Evolutionary conservation across 352 stramenopile species (phyloP).

Genomic region (Globisporangium middletonii): DNA sequence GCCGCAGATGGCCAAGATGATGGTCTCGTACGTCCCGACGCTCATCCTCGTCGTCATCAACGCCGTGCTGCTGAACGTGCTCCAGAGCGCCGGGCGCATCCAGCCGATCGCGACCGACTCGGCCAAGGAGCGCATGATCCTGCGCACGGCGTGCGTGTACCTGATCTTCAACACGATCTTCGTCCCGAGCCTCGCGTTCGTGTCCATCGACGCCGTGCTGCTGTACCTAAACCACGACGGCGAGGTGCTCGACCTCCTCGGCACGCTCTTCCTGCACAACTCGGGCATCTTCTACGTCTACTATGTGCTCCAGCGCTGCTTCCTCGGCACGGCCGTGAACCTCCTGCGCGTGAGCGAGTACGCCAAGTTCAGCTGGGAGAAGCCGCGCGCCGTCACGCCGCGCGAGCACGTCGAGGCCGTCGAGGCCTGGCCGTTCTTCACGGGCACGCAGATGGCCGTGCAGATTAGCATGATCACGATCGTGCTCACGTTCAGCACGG

Average conservation of each 20-base stretch:
- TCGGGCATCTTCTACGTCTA: conserved; percentile 88
- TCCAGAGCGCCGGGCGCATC: conserved; percentile 75
- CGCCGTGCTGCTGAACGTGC: conserved; percentile 75
- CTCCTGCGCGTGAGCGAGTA: conserved; percentile 75
- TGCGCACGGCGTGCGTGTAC: conserved; percentile 74
- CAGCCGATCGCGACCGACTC: conserved; percentile 83
- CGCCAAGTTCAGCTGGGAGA: conserved; percentile 75
- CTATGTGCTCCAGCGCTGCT: conserved; percentile 81
- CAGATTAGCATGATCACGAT: conserved; percentile 83
- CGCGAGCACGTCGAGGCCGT: conserved; percentile 66
- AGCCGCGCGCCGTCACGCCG: conserved; percentile 67
- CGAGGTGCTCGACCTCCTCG: conserved; percentile 74
- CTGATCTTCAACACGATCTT: conserved; percentile 88
- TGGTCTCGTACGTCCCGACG: conserved; percentile 73
- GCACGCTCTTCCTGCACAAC: conserved; percentile 83
- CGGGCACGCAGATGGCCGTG: conserved; percentile 72
- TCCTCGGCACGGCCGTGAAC: conserved; percentile 71
- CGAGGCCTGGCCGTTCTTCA: conserved; percentile 78
- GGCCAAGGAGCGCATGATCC: conserved; percentile 76
- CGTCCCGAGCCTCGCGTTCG: conserved; percentile 78
- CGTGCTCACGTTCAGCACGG: conserved; percentile 81
- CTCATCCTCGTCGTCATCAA: conserved; percentile 88
- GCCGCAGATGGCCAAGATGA: conserved; percentile 76
- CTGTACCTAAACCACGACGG: conserved; percentile 71
- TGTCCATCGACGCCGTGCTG: conserved; percentile 80